Conservation (phyloP, 345 rosid species). For the Isatis tinctoria region DNA sequence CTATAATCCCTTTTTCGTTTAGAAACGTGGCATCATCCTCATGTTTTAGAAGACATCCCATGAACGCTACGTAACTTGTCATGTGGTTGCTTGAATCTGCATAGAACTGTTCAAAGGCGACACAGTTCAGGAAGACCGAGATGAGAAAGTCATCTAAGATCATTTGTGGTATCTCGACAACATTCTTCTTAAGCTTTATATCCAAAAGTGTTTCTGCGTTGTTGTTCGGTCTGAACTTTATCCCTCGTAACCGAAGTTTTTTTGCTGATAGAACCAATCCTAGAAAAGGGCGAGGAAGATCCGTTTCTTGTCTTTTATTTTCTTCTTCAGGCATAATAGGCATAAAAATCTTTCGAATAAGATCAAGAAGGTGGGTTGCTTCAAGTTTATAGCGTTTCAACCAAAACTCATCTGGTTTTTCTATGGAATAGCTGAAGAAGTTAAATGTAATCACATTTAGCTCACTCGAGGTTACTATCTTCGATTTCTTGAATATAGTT, state of each 20-base stretch:
- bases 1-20: slow-evolving; percentile 36
- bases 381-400: neutral
- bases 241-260: neutral
- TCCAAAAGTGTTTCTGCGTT: slow-evolving; percentile 6
- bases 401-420: neutral
- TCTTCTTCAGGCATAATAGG: neutral
- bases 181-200: slow-evolving; percentile 29
- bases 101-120: slow-evolving; percentile 51
- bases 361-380: slow-evolving; percentile 7
- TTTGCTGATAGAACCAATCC: neutral
- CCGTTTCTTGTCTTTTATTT: neutral
- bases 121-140: slow-evolving; percentile 41
- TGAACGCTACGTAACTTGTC: slow-evolving; percentile 43
- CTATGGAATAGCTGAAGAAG: neutral
- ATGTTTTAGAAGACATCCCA: slow-evolving; percentile 46
- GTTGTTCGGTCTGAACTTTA: neutral
- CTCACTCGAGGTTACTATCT: neutral
- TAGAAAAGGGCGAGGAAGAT: neutral
- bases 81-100: slow-evolving; percentile 17
- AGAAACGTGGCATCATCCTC: slow-evolving; percentile 39
- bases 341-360: neutral
- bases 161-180: slow-evolving; percentile 41
- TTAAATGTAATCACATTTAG: neutral
- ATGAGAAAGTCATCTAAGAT: slow-evolving; percentile 35
- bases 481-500: neutral